A percentile compares a stretch with the other conserved stretches of the same genome.
Conservation (phyloP, 2,329 filamentous ascomycete species). For the Elsinoe necatrix region DNA sequence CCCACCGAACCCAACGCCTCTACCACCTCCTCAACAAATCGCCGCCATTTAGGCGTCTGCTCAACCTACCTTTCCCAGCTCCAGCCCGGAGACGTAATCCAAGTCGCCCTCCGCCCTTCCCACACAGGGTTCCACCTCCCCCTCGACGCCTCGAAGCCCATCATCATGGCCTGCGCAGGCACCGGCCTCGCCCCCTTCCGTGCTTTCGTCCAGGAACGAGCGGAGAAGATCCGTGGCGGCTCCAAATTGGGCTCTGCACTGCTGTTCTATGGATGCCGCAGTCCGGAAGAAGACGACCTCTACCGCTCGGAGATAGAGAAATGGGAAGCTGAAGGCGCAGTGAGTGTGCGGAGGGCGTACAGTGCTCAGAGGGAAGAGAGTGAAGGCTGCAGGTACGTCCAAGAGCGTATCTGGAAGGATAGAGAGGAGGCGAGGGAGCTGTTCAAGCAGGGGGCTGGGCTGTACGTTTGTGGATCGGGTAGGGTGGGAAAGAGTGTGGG, state of each 20-base stretch:
- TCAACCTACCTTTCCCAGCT: slow-evolving; percentile 36
- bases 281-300: slow-evolving; percentile 48
- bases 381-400: slow-evolving; percentile 45
- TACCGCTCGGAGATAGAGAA: slow-evolving; percentile 50
- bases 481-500: slow-evolving; percentile 40
- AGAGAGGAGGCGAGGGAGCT: slow-evolving; percentile 37
- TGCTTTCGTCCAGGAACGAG: slow-evolving; percentile 91
- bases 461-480: slow-evolving; percentile 57
- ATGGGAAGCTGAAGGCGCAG: slow-evolving; percentile 54
- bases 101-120: slow-evolving; percentile 35
- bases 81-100: slow-evolving; percentile 34
- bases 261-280: slow-evolving; percentile 58
- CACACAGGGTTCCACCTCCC: slow-evolving; percentile 39
- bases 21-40: neutral
- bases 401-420: slow-evolving; percentile 45
- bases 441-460: slow-evolving; percentile 44
- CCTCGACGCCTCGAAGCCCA: slow-evolving; percentile 31
- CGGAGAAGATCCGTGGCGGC: slow-evolving; percentile 39
- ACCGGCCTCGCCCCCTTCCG: slow-evolving; percentile 98
- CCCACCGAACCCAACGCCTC: neutral
- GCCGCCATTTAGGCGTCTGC: slow-evolving; percentile 36
- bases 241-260: slow-evolving; percentile 40
- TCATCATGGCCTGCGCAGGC: slow-evolving; percentile 96
- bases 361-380: slow-evolving; percentile 38
- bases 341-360: slow-evolving; percentile 54